These are phyloP conservation scores for Neonectria coccinea DNA, from an alignment of 2,329 filamentous ascomycete genomes.

Conservation along the genomic window DNA sequence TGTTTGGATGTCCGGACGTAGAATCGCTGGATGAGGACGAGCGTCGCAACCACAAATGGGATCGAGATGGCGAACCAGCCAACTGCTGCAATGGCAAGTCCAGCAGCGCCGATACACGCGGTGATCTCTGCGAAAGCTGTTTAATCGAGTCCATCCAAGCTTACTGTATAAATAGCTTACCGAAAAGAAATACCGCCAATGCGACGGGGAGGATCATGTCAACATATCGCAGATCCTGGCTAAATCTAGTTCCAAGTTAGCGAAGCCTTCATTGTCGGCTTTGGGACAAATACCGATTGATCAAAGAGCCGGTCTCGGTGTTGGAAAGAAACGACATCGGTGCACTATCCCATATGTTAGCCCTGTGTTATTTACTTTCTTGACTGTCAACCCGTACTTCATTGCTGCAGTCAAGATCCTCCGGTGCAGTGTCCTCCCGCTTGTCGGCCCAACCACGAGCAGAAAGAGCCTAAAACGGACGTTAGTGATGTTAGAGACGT, in stretches of 20 bases:
- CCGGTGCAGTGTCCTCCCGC: constrained; percentile 42
- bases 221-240: constrained; percentile 57
- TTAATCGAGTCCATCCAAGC: constrained; percentile 1
- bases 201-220: constrained; percentile 53
- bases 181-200: constrained; percentile 44
- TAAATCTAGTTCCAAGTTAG: constrained; percentile 49
- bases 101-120: constrained; percentile 57
- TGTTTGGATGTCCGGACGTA: constrained; percentile 69
- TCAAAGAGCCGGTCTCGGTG: constrained; percentile 44
- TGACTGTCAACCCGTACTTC: constrained; percentile 24
- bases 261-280: background rate
- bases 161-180: constrained; percentile 18
- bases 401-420: constrained; percentile 43
- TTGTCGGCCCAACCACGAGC: constrained; percentile 43
- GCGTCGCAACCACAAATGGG: constrained; percentile 55
- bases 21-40: constrained; percentile 61
- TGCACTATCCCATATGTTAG: constrained; percentile 34
- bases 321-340: constrained; percentile 46
- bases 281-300: constrained; percentile 41
- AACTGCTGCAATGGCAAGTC: constrained; percentile 57
- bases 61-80: constrained; percentile 59
- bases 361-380: background rate
- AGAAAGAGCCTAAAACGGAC: constrained; percentile 37
- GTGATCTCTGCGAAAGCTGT: constrained; percentile 36
- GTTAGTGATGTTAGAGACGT: constrained; percentile 17